Percentiles rank a stretch among this genome's conserved stretches.
Conservation (phyloP, 805 yeast genomes). For the Lachancea thermotolerans region DNA sequence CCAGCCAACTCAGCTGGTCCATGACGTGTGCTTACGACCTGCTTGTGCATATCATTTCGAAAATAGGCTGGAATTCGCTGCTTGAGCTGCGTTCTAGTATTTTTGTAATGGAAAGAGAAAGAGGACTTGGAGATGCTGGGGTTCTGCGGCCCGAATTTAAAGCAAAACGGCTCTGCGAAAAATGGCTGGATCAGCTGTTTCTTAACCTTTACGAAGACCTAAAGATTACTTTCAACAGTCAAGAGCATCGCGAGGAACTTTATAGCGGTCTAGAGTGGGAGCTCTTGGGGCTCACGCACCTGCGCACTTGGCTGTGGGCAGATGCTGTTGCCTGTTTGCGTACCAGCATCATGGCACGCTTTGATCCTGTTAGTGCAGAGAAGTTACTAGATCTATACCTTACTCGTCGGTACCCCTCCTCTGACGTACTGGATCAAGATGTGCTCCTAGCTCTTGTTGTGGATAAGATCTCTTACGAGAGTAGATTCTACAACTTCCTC, state of each 20-base stretch:
- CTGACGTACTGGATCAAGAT: constrained; percentile 29
- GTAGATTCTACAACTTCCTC: constrained; percentile 58
- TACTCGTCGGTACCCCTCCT: constrained; percentile 11
- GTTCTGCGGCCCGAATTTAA: constrained; percentile 17
- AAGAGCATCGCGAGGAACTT: constrained; percentile 29
- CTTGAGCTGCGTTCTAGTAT: constrained; percentile 58
- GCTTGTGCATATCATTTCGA: constrained; percentile 57
- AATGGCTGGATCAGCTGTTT: constrained; percentile 31
- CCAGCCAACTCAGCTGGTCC: constrained; percentile 25
- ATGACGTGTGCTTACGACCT: constrained; percentile 52
- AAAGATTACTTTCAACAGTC: constrained; percentile 25
- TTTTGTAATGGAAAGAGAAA: constrained; percentile 78
- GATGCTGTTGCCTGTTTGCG: constrained; percentile 47
- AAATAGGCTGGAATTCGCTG: constrained; percentile 78
- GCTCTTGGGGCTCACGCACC: constrained; percentile 51
- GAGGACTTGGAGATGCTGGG: constrained; percentile 17
- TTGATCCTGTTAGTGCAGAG: constrained; percentile 53
- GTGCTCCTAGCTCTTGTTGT: constrained; percentile 38
- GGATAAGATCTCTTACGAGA: constrained; percentile 52
- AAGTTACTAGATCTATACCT: constrained; percentile 40
- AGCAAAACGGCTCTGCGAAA: constrained; percentile 27
- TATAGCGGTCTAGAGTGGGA: constrained; percentile 74
- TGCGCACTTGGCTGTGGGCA: constrained; percentile 41
- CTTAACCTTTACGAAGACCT: constrained; percentile 32
- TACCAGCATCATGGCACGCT: constrained; percentile 49